phyloP scores from a whole-genome alignment of 2,329 filamentous ascomycete species.

The Fragosphaeria purpurea region DNA sequence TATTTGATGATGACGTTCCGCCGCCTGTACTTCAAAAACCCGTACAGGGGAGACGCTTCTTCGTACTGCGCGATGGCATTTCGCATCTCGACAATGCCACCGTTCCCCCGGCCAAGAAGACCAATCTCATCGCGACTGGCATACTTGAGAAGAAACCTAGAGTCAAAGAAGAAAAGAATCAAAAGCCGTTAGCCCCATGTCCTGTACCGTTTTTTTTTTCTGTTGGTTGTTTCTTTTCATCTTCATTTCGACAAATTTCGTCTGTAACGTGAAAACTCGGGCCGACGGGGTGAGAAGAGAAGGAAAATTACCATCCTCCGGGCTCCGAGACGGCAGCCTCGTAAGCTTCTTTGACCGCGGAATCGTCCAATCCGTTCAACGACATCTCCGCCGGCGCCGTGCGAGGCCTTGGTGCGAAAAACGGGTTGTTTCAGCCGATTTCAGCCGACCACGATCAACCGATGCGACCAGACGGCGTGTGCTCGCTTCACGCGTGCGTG shows the following conservation, averaged over 20 bases:
- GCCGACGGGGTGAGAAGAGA: too few relatives aligned
- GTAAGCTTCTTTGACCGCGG: conserved; percentile 73
- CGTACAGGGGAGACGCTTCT: conserved; percentile 81
- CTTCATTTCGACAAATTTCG: too few relatives aligned
- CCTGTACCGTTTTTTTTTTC: background rate
- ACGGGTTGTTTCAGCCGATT: too few relatives aligned
- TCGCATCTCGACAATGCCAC: conserved; percentile 76
- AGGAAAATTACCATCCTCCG: conserved; percentile 73
- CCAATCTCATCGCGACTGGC: conserved; percentile 78
- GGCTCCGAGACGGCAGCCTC: conserved; percentile 69
- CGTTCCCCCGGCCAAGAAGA: conserved; percentile 64
- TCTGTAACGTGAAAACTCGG: too few relatives aligned
- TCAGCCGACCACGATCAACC: too few relatives aligned
- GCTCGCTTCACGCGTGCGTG: too few relatives aligned
- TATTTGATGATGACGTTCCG: conserved; percentile 90
- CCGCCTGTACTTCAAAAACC: conserved; percentile 80
- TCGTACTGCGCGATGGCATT: conserved; percentile 67
- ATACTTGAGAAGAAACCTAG: conserved; percentile 92
- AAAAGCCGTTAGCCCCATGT: too few relatives aligned
- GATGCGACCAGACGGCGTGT: too few relatives aligned
- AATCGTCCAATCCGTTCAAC: conserved; percentile 84
- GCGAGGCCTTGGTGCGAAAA: background rate
- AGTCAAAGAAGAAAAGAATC: conserved; percentile 8
- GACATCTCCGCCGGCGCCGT: conserved; percentile 54
- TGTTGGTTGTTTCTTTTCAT: background rate